phyloP scores from a whole-genome alignment of 495 filamentous ascomycete species.

The Trichoderma reesei region DNA sequence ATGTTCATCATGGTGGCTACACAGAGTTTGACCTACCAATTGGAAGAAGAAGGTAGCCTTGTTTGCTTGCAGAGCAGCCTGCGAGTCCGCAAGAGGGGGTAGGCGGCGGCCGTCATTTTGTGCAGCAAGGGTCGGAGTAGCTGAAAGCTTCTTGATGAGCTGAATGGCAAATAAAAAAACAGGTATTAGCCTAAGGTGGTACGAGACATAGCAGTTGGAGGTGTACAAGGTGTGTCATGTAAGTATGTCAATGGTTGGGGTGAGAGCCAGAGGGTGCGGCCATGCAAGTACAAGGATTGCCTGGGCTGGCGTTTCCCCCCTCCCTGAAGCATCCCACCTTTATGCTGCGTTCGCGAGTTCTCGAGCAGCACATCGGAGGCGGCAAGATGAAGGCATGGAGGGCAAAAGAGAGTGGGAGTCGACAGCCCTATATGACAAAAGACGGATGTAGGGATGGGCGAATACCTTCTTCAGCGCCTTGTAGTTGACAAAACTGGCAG shows the following conservation, averaged over 20 bases:
- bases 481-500: slow-evolving; percentile 97
- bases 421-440: not conserved
- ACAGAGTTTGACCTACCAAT: slow-evolving; percentile 48
- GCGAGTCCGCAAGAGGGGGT: slow-evolving; percentile 51
- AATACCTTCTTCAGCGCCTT: slow-evolving; percentile 96
- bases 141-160: slow-evolving; percentile 97
- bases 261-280: not conserved
- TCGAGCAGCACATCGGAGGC: not conserved
- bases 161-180: slow-evolving; percentile 27
- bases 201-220: not conserved
- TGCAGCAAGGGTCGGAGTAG: slow-evolving; percentile 70
- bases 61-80: slow-evolving; percentile 88
- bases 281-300: slow-evolving; percentile 4
- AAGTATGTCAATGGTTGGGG: slow-evolving; percentile 3
- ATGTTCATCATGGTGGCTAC: slow-evolving; percentile 10
- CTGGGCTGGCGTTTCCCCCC: not conserved
- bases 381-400: not conserved
- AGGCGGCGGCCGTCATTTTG: slow-evolving; percentile 52
- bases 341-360: not conserved
- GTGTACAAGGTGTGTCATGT: not conserved
- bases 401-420: slow-evolving; percentile 4
- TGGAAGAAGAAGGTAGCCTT: slow-evolving; percentile 98
- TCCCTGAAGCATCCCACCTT: not conserved
- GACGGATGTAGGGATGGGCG: not conserved
- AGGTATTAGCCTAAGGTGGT: slow-evolving; percentile 19